A percentile compares a stretch with the other conserved stretches of the same genome.
Conservation (phyloP, 108 stramenopile species). For the Nannochloropsis granulata region DNA sequence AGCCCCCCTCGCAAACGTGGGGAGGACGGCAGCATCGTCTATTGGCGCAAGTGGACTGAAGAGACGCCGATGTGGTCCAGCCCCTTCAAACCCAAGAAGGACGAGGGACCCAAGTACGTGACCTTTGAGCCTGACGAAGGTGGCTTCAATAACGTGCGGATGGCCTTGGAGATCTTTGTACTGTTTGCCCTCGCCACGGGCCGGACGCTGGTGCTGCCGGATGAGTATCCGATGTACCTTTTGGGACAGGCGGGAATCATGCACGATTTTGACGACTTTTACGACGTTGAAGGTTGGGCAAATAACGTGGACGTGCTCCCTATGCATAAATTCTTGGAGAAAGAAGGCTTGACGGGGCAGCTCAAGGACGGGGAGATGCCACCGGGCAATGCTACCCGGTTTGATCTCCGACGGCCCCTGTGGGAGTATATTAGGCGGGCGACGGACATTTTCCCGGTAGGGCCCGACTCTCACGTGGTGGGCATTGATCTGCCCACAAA, state of each 20-base stretch:
- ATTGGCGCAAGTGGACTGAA: not conserved
- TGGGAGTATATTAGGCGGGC: constrained; percentile 39
- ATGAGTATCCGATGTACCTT: constrained; percentile 61
- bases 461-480: not conserved
- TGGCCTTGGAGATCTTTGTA: constrained; percentile 73
- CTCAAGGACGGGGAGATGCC: constrained; percentile 44
- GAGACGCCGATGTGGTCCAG: not conserved
- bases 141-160: constrained; percentile 90
- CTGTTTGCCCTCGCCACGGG: constrained; percentile 70
- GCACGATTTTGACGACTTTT: constrained; percentile 51
- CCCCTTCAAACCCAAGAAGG: not conserved
- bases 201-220: constrained; percentile 73
- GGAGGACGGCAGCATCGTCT: not conserved
- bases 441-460: constrained; percentile 6
- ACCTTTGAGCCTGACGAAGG: constrained; percentile 80
- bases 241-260: constrained; percentile 33
- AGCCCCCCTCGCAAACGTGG: not conserved
- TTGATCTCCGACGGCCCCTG: constrained; percentile 37
- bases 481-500: not conserved
- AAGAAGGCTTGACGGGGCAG: constrained; percentile 36
- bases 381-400: constrained; percentile 47
- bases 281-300: constrained; percentile 41
- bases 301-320: constrained; percentile 48
- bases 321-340: constrained; percentile 58
- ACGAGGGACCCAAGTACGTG: constrained; percentile 38